Conservation (phyloP, 306 rosid genomes). For the Canavalia ensiformis region DNA sequence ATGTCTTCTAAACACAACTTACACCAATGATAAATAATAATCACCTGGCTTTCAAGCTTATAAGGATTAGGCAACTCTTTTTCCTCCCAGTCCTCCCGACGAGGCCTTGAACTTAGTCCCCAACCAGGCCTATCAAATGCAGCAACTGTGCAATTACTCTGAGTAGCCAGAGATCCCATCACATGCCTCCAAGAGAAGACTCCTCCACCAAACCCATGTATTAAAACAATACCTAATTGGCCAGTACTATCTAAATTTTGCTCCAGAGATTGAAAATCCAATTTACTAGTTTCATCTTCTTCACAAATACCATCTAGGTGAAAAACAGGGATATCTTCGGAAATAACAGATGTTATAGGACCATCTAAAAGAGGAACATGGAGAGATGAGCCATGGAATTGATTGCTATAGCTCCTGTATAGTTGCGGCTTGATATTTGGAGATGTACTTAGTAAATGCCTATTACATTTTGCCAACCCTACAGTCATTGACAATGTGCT, state of each 20-base stretch:
- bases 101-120: constrained; percentile 87
- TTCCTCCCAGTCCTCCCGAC: constrained; percentile 86
- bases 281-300: constrained; percentile 61
- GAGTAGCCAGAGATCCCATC: constrained; percentile 77
- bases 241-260: constrained; percentile 56
- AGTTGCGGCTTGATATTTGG: constrained; percentile 66
- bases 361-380: constrained; percentile 80
- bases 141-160: constrained; percentile 79
- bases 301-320: constrained; percentile 66
- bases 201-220: constrained; percentile 98
- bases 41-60: constrained; percentile 89
- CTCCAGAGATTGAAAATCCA: constrained; percentile 51
- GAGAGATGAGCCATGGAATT: constrained; percentile 76
- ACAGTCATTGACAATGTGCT: constrained; percentile 54
- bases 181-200: constrained; percentile 98
- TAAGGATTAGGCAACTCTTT: constrained; percentile 87
- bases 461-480: constrained; percentile 68
- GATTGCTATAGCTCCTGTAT: constrained; percentile 86
- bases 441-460: constrained; percentile 59
- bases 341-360: constrained; percentile 54
- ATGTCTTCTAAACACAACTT: not conserved
- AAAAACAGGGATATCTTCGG: constrained; percentile 78
- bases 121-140: constrained; percentile 98
- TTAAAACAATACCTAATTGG: constrained; percentile 76
- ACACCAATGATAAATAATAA: constrained; percentile 18